A percentile compares a stretch with the other conserved stretches of the same genome.
phyloP scores from a whole-genome alignment of 2,329 filamentous ascomycete species.

The Colletotrichum sp. region DNA sequence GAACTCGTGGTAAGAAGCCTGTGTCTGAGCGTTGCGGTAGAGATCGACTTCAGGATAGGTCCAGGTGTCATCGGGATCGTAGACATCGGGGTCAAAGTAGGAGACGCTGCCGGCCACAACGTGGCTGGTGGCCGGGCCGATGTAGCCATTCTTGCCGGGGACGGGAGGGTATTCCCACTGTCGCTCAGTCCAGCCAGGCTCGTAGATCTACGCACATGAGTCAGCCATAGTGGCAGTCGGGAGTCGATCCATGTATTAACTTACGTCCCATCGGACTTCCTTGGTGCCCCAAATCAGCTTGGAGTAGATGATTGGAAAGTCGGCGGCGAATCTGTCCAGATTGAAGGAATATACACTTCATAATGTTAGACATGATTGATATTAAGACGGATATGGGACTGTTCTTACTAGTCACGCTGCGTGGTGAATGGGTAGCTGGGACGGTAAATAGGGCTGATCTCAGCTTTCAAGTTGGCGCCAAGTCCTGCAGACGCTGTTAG shows the following conservation, averaged over 20 bases:
- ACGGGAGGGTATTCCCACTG: conserved; percentile 47
- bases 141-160: conserved; percentile 39
- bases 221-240: neutral
- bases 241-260: neutral
- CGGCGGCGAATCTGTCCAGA: conserved; percentile 8
- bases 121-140: conserved; percentile 44
- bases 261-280: conserved; percentile 23
- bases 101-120: conserved; percentile 29
- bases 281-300: conserved; percentile 23
- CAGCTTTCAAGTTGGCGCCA: conserved; percentile 26
- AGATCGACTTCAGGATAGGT: conserved; percentile 36
- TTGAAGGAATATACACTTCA: conserved; percentile 19
- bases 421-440: conserved; percentile 15
- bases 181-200: conserved; percentile 39
- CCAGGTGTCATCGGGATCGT: conserved; percentile 42
- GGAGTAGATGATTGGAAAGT: conserved; percentile 23
- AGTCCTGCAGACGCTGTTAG: conserved; percentile 19
- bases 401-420: neutral
- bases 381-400: accelerated
- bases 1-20: neutral
- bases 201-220: conserved; percentile 36
- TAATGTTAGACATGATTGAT: neutral
- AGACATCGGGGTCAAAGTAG: conserved; percentile 34
- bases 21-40: conserved; percentile 25
- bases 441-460: conserved; percentile 24